phyloP scores from a whole-genome alignment of 345 rosid species.

The Eucalyptus sp. region DNA sequence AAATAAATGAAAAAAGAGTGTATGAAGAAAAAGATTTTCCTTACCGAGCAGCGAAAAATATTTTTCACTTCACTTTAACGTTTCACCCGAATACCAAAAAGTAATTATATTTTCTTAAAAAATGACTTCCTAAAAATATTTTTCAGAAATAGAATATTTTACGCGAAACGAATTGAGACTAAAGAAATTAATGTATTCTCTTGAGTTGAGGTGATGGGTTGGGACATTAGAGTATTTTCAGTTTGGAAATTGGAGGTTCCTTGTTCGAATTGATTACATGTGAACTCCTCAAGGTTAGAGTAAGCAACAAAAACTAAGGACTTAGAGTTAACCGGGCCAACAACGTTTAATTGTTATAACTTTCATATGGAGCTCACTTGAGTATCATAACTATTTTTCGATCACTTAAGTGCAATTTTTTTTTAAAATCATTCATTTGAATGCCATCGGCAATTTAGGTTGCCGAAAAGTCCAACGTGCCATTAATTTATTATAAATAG shows the following conservation, averaged over 20 bases:
- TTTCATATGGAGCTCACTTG: too few relatives aligned
- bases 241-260: neutral
- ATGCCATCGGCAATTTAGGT: neutral
- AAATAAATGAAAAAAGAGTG: too few relatives aligned
- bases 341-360: accelerated
- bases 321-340: neutral
- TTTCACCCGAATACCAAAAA: accelerated
- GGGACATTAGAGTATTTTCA: neutral
- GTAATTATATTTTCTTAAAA: too few relatives aligned
- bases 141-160: accelerated
- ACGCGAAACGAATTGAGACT: accelerated
- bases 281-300: neutral
- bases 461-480: neutral
- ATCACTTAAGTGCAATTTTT: neutral
- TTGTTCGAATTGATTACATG: neutral
- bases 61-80: too few relatives aligned
- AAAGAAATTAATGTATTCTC: neutral
- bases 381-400: too few relatives aligned
- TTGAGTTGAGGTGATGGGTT: neutral
- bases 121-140: too few relatives aligned
- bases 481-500: neutral
- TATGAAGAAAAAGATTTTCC: too few relatives aligned
- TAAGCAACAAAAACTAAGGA: neutral
- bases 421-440: neutral
- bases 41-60: accelerated